Conservation (phyloP, 805 yeast genomes). For the Metschnikowia arizonensis region DNA sequence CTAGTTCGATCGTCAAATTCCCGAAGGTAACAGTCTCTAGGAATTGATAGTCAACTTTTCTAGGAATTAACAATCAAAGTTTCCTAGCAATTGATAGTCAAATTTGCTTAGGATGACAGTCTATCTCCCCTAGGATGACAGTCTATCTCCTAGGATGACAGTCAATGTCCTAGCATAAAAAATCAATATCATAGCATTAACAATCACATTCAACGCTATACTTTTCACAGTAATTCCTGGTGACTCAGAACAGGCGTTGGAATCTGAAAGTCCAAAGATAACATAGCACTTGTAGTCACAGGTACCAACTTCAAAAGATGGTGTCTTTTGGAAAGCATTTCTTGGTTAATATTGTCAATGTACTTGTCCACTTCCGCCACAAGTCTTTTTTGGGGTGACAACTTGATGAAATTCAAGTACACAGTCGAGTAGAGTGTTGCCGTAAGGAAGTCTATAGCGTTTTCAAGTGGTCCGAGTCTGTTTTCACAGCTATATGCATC, state of each 20-base stretch:
- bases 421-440: conserved; percentile 31
- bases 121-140: no score
- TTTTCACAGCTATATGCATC: conserved; percentile 39
- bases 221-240: background rate
- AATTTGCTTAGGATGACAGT: no score
- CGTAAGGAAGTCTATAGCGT: conserved; percentile 39
- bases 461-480: conserved; percentile 27
- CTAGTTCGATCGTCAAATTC: no score
- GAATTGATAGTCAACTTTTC: no score
- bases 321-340: conserved; percentile 23
- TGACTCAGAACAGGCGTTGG: conserved; percentile 25
- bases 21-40: no score
- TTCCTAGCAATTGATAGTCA: no score
- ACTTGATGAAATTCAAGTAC: conserved; percentile 13
- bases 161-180: no score
- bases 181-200: no score
- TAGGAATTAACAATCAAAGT: no score
- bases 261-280: conserved; percentile 55
- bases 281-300: conserved; percentile 51
- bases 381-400: conserved; percentile 25
- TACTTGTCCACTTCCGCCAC: conserved; percentile 43
- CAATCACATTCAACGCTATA: no score
- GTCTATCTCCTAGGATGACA: no score
- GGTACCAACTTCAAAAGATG: conserved; percentile 34
- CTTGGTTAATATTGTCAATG: conserved; percentile 21